These are phyloP conservation scores for Lepiota venenata DNA, from an alignment of 768 basidiomycete species.

Conservation along the genomic window DNA sequence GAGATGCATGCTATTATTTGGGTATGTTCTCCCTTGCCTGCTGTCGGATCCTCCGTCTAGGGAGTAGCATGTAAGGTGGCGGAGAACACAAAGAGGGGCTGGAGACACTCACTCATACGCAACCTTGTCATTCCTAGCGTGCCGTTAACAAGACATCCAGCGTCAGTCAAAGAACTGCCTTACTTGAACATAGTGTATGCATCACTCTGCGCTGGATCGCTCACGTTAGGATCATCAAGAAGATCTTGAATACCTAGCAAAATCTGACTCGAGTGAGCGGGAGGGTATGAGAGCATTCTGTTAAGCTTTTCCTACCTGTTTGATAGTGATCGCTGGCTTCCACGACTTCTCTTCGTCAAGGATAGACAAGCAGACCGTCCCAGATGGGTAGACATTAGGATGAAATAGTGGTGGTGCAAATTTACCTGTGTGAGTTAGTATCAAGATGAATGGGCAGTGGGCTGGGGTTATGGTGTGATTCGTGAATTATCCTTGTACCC, in stretches of 20 bases:
- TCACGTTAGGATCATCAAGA: constrained; percentile 92
- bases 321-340: constrained; percentile 99
- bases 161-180: constrained; percentile 25
- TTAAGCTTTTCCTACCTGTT: constrained; percentile 60
- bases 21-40: constrained; percentile 92
- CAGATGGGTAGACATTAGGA: constrained; percentile 98
- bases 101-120: constrained; percentile 78
- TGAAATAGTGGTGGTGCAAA: constrained; percentile 95
- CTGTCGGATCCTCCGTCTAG: constrained; percentile 71
- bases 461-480: not conserved
- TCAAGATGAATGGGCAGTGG: not conserved
- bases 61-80: not conserved
- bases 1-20: constrained; percentile 47
- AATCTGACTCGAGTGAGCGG: constrained; percentile 51
- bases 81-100: constrained; percentile 1
- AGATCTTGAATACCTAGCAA: constrained; percentile 95
- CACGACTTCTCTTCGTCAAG: constrained; percentile 98
- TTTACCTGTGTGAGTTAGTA: constrained; percentile 63
- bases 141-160: not conserved
- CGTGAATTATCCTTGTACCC: constrained; percentile 21
- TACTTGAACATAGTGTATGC: constrained; percentile 99
- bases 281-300: not conserved
- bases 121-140: constrained; percentile 79
- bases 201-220: constrained; percentile 97
- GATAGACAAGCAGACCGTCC: constrained; percentile 97